These are phyloP conservation scores for Pseudocercospora fuligena DNA, from an alignment of 2,329 filamentous ascomycete species.

Conservation along the genomic window DNA sequence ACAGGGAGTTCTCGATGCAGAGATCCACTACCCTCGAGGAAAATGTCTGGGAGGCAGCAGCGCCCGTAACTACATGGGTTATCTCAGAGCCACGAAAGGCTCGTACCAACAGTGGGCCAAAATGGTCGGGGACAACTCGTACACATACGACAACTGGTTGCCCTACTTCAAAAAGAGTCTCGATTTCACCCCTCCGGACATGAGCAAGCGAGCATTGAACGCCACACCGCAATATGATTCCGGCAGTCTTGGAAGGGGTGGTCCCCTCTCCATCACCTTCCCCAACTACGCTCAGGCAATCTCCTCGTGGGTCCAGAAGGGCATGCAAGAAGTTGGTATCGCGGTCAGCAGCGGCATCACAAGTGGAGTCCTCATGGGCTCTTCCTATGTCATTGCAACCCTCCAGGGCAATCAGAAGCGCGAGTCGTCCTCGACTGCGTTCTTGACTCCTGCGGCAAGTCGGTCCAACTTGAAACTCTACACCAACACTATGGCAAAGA, in stretches of 20 bases:
- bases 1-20: not conserved
- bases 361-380: constrained; percentile 21
- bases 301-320: constrained; percentile 1
- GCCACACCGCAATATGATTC: constrained; percentile 11
- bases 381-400: constrained; percentile 27
- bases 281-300: constrained; percentile 25
- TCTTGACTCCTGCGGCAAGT: constrained; percentile 13
- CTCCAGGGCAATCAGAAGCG: constrained; percentile 26
- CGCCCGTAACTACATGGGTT: constrained; percentile 30
- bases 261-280: constrained; percentile 19
- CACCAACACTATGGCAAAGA: constrained; percentile 29
- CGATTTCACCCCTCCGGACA: constrained; percentile 12
- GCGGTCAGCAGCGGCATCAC: constrained; percentile 18
- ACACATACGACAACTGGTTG: constrained; percentile 38
- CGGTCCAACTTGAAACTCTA: constrained; percentile 20
- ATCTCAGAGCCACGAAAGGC: constrained; percentile 36
- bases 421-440: constrained; percentile 21
- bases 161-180: constrained; percentile 28
- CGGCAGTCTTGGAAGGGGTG: not conserved
- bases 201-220: constrained; percentile 16
- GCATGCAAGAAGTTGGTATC: constrained; percentile 22
- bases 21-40: constrained; percentile 35
- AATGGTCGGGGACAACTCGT: constrained; percentile 42
- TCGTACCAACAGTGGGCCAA: constrained; percentile 45
- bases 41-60: constrained; percentile 35